Percentiles rank a stretch among this genome's conserved stretches.
Conservation (phyloP, 1,284 basidiomycete genomes). For the Cystobasidiaceae sp. region DNA sequence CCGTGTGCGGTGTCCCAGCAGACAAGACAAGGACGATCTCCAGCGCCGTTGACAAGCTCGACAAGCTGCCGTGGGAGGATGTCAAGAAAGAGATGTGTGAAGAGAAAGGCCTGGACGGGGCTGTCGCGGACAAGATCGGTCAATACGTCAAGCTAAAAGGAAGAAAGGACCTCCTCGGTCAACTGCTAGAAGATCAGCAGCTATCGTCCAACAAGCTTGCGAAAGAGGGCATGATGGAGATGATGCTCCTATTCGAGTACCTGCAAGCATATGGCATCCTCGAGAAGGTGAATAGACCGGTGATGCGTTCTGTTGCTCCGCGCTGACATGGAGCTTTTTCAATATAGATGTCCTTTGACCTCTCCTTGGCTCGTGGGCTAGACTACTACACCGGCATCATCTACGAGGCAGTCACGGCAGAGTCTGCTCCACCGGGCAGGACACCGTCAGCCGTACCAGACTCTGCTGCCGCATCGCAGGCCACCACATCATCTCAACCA, state of each 20-base stretch:
- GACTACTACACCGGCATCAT: conserved; percentile 99
- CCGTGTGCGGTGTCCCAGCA: conserved; percentile 86
- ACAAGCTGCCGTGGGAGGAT: conserved; percentile 89
- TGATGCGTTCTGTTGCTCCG: neutral
- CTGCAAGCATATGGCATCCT: conserved; percentile 74
- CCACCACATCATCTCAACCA: conserved; percentile 45
- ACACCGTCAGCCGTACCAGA: conserved; percentile 47
- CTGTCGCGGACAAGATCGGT: conserved; percentile 86
- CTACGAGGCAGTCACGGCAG: conserved; percentile 91
- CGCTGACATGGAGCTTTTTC: neutral
- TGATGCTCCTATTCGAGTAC: conserved; percentile 78
- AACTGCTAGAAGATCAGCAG: conserved; percentile 62
- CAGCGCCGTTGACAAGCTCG: conserved; percentile 95
- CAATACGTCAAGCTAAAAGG: conserved; percentile 95
- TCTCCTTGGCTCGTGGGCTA: conserved; percentile 89
- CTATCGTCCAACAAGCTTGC: conserved; percentile 70
- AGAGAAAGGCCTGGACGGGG: conserved; percentile 84
- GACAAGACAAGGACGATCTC: conserved; percentile 94
- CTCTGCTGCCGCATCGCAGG: conserved; percentile 52
- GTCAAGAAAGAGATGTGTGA: conserved; percentile 94
- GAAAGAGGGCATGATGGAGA: conserved; percentile 82
- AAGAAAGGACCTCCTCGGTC: conserved; percentile 69
- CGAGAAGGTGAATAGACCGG: conserved; percentile 69
- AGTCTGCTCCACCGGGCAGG: conserved; percentile 81
- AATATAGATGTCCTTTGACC: conserved; percentile 81